These are phyloP conservation scores for Penicillium paneum DNA, from an alignment of 2,329 filamentous ascomycete genomes.

Conservation along the genomic window DNA sequence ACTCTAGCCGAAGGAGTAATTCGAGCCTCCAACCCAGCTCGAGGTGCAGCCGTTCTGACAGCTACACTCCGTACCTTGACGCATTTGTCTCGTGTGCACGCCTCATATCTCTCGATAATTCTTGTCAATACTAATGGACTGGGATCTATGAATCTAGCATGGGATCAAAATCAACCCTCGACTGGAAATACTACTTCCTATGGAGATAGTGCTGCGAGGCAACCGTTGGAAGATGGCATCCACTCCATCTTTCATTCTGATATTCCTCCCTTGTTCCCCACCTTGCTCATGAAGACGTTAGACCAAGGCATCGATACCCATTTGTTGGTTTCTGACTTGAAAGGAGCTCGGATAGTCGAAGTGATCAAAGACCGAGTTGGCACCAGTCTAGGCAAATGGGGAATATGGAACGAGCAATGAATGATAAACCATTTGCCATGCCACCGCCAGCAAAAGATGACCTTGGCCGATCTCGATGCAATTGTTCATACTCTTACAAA, in stretches of 20 bases:
- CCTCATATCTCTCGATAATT: conserved; percentile 31
- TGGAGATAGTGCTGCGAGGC: background rate
- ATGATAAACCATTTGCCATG: background rate
- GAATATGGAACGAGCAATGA: conserved; percentile 23
- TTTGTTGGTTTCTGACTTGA: conserved; percentile 34
- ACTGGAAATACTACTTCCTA: background rate
- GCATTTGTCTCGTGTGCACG: conserved; percentile 30
- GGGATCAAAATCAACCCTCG: background rate
- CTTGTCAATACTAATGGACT: conserved; percentile 38
- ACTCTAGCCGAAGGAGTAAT: conserved; percentile 37
- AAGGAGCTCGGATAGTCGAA: conserved; percentile 31
- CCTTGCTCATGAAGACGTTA: conserved; percentile 34
- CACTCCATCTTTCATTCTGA: conserved; percentile 28
- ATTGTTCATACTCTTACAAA: conserved; percentile 16
- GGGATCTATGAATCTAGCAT: conserved; percentile 14
- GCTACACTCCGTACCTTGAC: conserved; percentile 35
- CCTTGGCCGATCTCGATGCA: conserved; percentile 14
- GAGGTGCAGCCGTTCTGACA: conserved; percentile 33
- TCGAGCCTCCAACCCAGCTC: conserved; percentile 36
- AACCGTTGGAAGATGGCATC: conserved; percentile 19
- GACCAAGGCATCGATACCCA: conserved; percentile 43
- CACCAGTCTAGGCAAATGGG: conserved; percentile 37
- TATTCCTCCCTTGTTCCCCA: conserved; percentile 24
- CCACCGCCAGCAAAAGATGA: background rate
- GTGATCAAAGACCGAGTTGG: conserved; percentile 42